Evolutionary conservation across 169 alveolate species (phyloP).

Genomic region (Plasmodium reichenowi): DNA sequence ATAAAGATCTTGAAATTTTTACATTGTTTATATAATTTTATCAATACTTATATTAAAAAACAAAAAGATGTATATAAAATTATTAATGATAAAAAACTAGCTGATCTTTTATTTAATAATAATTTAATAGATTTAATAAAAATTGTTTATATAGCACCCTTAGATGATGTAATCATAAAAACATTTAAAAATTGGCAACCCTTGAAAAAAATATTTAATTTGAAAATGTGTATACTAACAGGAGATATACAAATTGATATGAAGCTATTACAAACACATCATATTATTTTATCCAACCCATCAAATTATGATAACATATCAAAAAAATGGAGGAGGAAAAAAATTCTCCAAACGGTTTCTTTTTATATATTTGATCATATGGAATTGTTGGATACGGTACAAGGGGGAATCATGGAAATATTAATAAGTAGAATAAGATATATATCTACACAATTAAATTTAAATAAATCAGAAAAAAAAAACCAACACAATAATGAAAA

Average conservation of each 20-base stretch:
- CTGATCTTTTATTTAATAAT: slow-evolving; percentile 8
- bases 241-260: slow-evolving; percentile 91
- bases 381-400: slow-evolving; percentile 90
- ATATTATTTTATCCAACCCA: slow-evolving; percentile 93
- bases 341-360: slow-evolving; percentile 87
- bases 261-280: slow-evolving; percentile 82
- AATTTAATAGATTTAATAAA: slow-evolving; percentile 23
- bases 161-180: slow-evolving; percentile 45
- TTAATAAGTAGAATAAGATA: slow-evolving; percentile 95
- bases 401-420: slow-evolving; percentile 93
- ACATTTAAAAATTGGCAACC: slow-evolving; percentile 53
- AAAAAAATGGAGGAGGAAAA: slow-evolving; percentile 92
- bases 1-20: slow-evolving; percentile 13
- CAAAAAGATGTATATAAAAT: slow-evolving; percentile 25
- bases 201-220: slow-evolving; percentile 10
- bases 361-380: slow-evolving; percentile 96
- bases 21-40: not conserved
- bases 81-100: slow-evolving; percentile 27
- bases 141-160: slow-evolving; percentile 67
- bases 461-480: slow-evolving; percentile 50
- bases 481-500: slow-evolving; percentile 13
- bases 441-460: slow-evolving; percentile 89
- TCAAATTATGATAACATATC: slow-evolving; percentile 94
- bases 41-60: slow-evolving; percentile 29
- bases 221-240: slow-evolving; percentile 82